Conservation (phyloP, 306 rosid species). For the Rosa rugosa region DNA sequence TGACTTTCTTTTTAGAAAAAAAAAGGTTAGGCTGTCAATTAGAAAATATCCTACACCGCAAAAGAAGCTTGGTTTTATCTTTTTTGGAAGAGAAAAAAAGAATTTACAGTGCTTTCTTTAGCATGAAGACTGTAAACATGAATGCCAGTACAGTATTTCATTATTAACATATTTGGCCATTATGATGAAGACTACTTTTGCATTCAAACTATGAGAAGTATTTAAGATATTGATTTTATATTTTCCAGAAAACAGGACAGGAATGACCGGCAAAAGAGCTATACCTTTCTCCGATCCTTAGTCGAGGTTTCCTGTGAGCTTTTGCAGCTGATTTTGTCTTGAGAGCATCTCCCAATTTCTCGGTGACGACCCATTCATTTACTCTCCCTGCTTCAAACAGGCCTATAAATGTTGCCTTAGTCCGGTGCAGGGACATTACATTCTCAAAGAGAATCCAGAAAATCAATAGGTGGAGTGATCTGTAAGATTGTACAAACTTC, state of each 20-base stretch:
- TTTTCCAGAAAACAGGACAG: not conserved
- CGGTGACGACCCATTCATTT: slow-evolving; percentile 93
- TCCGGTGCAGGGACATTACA: slow-evolving; percentile 93
- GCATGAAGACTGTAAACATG: not conserved
- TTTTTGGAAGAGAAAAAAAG: not conserved
- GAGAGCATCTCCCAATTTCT: slow-evolving; percentile 89
- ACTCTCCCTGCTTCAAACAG: slow-evolving; percentile 79
- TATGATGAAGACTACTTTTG: not conserved
- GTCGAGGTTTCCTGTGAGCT: slow-evolving; percentile 51
- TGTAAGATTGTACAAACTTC: slow-evolving; percentile 28
- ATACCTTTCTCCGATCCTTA: slow-evolving; percentile 66
- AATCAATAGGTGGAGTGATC: slow-evolving; percentile 76
- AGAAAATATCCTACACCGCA: not conserved
- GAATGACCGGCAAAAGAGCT: not conserved
- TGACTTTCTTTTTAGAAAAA: not conserved
- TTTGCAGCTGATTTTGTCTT: slow-evolving; percentile 60
- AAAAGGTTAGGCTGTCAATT: not conserved
- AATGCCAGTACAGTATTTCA: not conserved
- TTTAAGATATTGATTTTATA: not conserved
- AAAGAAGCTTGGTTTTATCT: not conserved
- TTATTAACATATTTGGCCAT: not conserved
- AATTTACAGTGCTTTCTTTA: not conserved
- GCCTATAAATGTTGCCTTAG: slow-evolving; percentile 85
- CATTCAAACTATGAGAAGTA: not conserved
- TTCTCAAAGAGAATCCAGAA: slow-evolving; percentile 95